A percentile compares a stretch with the other conserved stretches of the same genome.
Evolutionary conservation across 2,329 filamentous ascomycete genomes (phyloP).

Genomic region (Ophiostoma piceae): DNA sequence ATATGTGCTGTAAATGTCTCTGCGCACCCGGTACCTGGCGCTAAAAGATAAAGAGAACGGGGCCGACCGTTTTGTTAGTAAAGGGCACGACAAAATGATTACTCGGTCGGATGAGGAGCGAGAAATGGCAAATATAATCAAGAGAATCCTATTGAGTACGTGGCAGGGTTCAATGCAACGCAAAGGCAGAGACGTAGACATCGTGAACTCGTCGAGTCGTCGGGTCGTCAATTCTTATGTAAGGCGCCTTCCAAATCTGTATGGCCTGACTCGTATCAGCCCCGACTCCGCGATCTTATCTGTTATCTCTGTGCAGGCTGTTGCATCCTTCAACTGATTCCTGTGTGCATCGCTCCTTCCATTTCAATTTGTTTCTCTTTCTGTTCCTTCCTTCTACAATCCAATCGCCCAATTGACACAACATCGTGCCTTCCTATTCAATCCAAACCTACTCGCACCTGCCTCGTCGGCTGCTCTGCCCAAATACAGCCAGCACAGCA

Average conservation of each 20-base stretch:
- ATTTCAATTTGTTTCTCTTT: too few relatives aligned
- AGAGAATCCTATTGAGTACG: not conserved
- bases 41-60: slow-evolving; percentile 7
- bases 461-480: not conserved
- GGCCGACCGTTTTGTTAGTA: slow-evolving; percentile 6
- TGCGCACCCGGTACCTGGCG: not conserved
- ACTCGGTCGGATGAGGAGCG: not conserved
- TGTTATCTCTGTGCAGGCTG: not conserved
- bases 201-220: not conserved
- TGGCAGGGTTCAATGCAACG: not conserved
- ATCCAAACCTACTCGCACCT: not conserved
- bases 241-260: slow-evolving; percentile 6
- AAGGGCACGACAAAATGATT: slow-evolving; percentile 2
- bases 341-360: not conserved
- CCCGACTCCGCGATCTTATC: slow-evolving; percentile 6
- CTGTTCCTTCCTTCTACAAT: not conserved
- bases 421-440: not conserved
- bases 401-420: not conserved
- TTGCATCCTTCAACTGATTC: not conserved
- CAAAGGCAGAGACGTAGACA: not conserved
- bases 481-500: not conserved
- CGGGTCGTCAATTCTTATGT: not conserved
- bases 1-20: not conserved
- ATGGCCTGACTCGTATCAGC: not conserved
- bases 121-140: not conserved